A percentile compares a stretch with the other conserved stretches of the same genome.
Conservation (phyloP, 345 rosid genomes). For the Garcia nutans region DNA sequence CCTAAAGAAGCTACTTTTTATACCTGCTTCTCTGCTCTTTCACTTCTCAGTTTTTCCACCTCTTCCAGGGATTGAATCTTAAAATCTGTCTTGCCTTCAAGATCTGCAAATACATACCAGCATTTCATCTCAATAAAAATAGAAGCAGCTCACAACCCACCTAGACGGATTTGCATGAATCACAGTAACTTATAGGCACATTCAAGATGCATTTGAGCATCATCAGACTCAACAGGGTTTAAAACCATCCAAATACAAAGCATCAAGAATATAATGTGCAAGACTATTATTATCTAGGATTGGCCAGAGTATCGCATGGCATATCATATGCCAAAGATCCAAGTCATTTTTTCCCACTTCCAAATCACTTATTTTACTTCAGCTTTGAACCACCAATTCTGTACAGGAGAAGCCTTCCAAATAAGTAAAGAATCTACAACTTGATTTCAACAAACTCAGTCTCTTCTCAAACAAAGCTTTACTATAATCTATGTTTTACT, state of each 20-base stretch:
- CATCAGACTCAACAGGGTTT: not conserved
- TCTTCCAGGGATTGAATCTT: constrained; percentile 89
- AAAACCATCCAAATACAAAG: not conserved
- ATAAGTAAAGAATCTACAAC: not conserved
- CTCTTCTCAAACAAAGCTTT: not conserved
- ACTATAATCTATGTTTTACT: not conserved
- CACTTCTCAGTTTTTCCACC: constrained; percentile 85
- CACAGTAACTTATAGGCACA: not conserved
- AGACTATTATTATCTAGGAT: not conserved
- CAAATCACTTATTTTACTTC: not conserved
- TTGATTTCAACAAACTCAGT: not conserved
- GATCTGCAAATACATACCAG: constrained; percentile 46
- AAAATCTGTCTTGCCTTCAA: constrained; percentile 88
- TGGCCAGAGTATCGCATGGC: not conserved
- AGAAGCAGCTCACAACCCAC: not conserved
- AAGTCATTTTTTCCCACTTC: not conserved
- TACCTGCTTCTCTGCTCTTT: constrained; percentile 97
- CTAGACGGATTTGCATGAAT: not conserved
- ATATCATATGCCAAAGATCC: not conserved
- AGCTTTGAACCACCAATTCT: not conserved
- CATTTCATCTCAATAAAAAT: not conserved
- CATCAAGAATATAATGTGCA: not conserved
- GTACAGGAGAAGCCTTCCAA: not conserved
- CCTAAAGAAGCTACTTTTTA: constrained; percentile 6
- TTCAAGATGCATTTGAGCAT: not conserved